Evolutionary conservation across 371 early-diverging fungal genomes (phyloP).

Genomic region (Choanephora cucurbitarum): DNA sequence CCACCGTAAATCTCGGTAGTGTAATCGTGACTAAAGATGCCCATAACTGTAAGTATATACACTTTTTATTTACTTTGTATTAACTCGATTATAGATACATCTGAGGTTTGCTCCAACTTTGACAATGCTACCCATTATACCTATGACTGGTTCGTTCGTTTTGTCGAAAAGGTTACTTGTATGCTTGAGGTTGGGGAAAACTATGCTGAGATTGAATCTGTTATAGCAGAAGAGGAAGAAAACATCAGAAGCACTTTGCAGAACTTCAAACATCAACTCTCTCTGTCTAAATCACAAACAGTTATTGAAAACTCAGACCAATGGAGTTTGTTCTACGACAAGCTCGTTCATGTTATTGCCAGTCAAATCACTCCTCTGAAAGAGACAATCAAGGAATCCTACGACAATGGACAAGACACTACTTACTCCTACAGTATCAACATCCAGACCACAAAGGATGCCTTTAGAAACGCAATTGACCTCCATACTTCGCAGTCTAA

Average conservation of each 20-base stretch:
- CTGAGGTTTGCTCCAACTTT: slow-evolving; percentile 2
- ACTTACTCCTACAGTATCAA: slow-evolving; percentile 7
- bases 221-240: slow-evolving; percentile 13
- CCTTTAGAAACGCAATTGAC: slow-evolving; percentile 6
- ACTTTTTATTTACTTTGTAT: no score
- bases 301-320: not conserved
- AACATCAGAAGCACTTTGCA: slow-evolving; percentile 10
- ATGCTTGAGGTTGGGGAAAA: slow-evolving; percentile 21
- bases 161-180: slow-evolving; percentile 13
- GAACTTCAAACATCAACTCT: slow-evolving; percentile 9
- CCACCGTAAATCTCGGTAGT: no score
- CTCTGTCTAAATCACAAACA: not conserved
- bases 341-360: slow-evolving; percentile 10
- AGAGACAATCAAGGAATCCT: slow-evolving; percentile 14
- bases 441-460: slow-evolving; percentile 7
- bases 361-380: slow-evolving; percentile 18
- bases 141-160: slow-evolving; percentile 14
- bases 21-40: not conserved
- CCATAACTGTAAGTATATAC: not conserved
- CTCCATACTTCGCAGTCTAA: slow-evolving; percentile 13
- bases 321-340: slow-evolving; percentile 12
- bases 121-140: slow-evolving; percentile 1
- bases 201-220: slow-evolving; percentile 16
- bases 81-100: not conserved
- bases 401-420: not conserved